A percentile compares a stretch with the other conserved stretches of the same genome.
These are phyloP conservation scores for Mycena indigotica DNA, from an alignment of 768 basidiomycete genomes.

Conservation along the genomic window DNA sequence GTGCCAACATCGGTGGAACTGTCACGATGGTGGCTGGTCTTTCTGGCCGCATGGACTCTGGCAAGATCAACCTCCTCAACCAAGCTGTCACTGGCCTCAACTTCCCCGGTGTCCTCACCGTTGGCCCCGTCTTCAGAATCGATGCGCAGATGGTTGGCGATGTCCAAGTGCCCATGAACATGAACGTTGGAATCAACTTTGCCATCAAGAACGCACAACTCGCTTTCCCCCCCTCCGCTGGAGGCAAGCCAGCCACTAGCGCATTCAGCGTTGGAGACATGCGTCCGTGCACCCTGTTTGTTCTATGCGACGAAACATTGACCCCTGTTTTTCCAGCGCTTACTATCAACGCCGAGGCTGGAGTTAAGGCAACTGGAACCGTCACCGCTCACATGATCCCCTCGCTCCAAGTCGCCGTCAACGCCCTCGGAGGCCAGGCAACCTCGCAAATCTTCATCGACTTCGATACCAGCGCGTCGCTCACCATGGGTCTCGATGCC, in stretches of 20 bases:
- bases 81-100: constrained; percentile 37
- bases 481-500: constrained; percentile 31
- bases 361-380: constrained; percentile 41
- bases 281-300: constrained; percentile 35
- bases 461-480: constrained; percentile 39
- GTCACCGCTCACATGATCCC: constrained; percentile 54
- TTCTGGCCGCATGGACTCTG: constrained; percentile 42
- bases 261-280: constrained; percentile 42
- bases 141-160: constrained; percentile 28
- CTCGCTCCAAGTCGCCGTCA: constrained; percentile 46
- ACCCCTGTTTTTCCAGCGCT: constrained; percentile 41
- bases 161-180: constrained; percentile 34
- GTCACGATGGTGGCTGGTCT: not conserved
- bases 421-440: constrained; percentile 39
- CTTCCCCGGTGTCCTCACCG: constrained; percentile 50
- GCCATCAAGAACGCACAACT: constrained; percentile 43
- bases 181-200: constrained; percentile 47
- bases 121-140: constrained; percentile 52
- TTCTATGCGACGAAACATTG: not conserved
- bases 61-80: constrained; percentile 41
- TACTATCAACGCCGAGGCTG: constrained; percentile 43
- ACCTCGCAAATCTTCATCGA: constrained; percentile 45
- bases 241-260: constrained; percentile 23
- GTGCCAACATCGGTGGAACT: constrained; percentile 28
- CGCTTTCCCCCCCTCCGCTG: constrained; percentile 43